These are phyloP conservation scores for Starmerella stigmatis DNA, from an alignment of 805 yeast genomes.

Conservation along the genomic window DNA sequence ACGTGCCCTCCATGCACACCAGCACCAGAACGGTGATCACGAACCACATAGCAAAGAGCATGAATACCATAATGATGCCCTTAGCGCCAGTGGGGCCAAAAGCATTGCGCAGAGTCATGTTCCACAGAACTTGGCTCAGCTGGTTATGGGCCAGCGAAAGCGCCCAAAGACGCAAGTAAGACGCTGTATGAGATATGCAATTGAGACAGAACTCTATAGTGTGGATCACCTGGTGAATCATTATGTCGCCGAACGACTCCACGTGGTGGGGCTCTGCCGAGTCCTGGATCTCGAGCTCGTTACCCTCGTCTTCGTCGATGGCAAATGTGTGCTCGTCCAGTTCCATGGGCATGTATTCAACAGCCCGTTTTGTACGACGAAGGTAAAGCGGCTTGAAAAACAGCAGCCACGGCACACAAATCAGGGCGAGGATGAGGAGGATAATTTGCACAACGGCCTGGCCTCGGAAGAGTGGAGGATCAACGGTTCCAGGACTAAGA, in stretches of 20 bases:
- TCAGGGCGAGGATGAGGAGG: constrained; percentile 59
- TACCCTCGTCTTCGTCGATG: constrained; percentile 28
- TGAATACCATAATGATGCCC: constrained; percentile 63
- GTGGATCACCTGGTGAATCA: constrained; percentile 95
- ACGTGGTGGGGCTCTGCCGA: constrained; percentile 43
- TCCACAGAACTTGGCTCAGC: constrained; percentile 85
- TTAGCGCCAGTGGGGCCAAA: constrained; percentile 55
- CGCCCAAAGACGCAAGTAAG: constrained; percentile 94
- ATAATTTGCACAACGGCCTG: constrained; percentile 68
- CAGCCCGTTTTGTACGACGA: constrained; percentile 42
- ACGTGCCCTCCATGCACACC: constrained; percentile 96
- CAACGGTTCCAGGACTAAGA: constrained; percentile 79
- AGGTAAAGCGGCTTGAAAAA: constrained; percentile 72
- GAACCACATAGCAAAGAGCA: constrained; percentile 91
- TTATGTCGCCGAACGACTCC: constrained; percentile 65
- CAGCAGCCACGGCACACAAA: constrained; percentile 90
- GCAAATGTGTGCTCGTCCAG: constrained; percentile 27
- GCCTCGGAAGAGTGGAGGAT: constrained; percentile 66
- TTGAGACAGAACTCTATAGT: constrained; percentile 95
- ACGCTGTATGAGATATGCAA: constrained; percentile 95
- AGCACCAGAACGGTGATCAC: constrained; percentile 79
- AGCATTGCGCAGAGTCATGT: constrained; percentile 82
- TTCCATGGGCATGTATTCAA: constrained; percentile 37
- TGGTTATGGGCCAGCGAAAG: constrained; percentile 93
- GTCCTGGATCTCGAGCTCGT: constrained; percentile 29